Evolutionary conservation across 495 filamentous ascomycete genomes (phyloP).

Genomic region (Talaromyces trachyspermus): DNA sequence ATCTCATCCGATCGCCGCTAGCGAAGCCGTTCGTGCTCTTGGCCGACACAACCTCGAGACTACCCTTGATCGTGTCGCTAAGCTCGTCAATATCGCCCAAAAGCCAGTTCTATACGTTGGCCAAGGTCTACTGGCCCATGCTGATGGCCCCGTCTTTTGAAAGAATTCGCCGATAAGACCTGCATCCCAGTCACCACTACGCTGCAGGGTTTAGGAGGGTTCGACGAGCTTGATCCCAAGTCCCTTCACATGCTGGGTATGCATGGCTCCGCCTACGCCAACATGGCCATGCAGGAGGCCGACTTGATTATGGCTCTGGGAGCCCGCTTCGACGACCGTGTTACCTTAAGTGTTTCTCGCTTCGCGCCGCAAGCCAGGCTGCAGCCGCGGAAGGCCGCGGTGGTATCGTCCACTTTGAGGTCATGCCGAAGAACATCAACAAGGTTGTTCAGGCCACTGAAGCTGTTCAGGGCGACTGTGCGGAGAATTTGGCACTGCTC

Average conservation of each 20-base stretch:
- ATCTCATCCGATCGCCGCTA: conserved; percentile 48
- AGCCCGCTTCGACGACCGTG: conserved; percentile 56
- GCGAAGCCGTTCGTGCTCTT: conserved; percentile 42
- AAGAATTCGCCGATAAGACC: conserved; percentile 50
- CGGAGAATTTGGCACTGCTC: conserved; percentile 62
- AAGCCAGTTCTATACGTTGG: conserved; percentile 56
- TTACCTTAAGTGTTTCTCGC: conserved; percentile 44
- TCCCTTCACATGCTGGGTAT: conserved; percentile 58
- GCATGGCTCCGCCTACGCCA: conserved; percentile 57
- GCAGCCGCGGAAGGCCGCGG: conserved; percentile 48
- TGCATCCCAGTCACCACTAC: conserved; percentile 56
- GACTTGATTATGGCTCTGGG: conserved; percentile 56
- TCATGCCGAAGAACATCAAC: conserved; percentile 58
- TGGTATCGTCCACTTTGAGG: conserved; percentile 59
- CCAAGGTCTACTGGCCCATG: conserved; percentile 45
- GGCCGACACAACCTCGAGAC: conserved; percentile 37
- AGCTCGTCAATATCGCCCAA: conserved; percentile 52
- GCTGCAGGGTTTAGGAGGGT: conserved; percentile 58
- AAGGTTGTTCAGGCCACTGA: conserved; percentile 56
- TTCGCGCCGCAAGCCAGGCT: conserved; percentile 52
- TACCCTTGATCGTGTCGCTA: conserved; percentile 43
- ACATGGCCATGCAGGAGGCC: conserved; percentile 59
- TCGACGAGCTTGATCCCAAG: conserved; percentile 51
- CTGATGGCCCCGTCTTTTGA: conserved; percentile 46
- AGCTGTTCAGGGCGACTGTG: conserved; percentile 53